A percentile compares a stretch with the other conserved stretches of the same genome.
Conservation (phyloP, 2,329 filamentous ascomycete species). For the Colletotrichum sp. region DNA sequence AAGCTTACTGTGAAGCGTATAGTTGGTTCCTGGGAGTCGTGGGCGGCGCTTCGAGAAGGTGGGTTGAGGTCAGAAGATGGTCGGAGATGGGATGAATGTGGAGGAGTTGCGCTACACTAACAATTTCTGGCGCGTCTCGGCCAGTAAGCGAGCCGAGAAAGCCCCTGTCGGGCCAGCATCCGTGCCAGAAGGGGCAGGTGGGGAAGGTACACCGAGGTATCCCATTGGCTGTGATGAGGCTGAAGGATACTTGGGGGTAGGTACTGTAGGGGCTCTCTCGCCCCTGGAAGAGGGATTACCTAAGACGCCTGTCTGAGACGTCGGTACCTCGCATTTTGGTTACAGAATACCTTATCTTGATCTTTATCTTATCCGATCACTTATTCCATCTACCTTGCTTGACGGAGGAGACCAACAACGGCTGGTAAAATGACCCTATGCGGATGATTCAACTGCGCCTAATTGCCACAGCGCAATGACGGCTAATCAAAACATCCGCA, state of each 20-base stretch:
- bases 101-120: conserved; percentile 21
- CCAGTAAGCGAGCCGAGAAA: conserved; percentile 19
- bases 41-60: conserved; percentile 11
- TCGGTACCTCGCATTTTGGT: not conserved
- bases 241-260: not conserved
- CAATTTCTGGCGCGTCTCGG: conserved; percentile 19
- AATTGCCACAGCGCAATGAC: not conserved
- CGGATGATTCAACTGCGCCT: not conserved
- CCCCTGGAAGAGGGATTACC: not conserved
- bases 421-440: not conserved
- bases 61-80: conserved; percentile 11
- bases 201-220: not conserved
- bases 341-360: not conserved
- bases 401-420: not conserved
- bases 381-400: not conserved
- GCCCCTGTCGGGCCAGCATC: not conserved
- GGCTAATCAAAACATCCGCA: not conserved
- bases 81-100: conserved; percentile 16
- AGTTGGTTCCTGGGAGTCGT: not conserved
- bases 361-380: not conserved
- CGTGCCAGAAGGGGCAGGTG: not conserved
- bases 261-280: not conserved
- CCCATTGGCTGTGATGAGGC: not conserved
- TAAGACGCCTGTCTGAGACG: not conserved
- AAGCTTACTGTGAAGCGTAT: conserved; percentile 8